Evolutionary conservation across 345 rosid genomes (phyloP).

Genomic region (Salix caprea): DNA sequence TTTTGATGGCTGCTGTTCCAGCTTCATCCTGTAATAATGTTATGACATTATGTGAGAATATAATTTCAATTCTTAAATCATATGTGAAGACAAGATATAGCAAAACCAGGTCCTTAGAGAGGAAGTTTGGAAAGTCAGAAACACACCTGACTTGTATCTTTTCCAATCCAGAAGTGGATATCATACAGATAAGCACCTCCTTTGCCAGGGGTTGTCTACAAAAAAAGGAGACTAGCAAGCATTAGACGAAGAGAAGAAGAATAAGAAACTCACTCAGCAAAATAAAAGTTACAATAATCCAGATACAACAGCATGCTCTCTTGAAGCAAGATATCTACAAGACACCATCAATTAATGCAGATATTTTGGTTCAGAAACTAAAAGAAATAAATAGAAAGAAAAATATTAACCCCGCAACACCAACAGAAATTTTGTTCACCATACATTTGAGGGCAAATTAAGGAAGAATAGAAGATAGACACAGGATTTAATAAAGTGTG

Average conservation of each 20-base stretch:
- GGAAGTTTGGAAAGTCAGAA: conserved; percentile 3
- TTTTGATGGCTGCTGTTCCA: conserved; percentile 95
- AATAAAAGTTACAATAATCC: background rate
- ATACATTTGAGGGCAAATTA: background rate
- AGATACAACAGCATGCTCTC: background rate
- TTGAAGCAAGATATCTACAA: background rate
- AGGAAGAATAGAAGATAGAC: background rate
- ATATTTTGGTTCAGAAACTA: background rate
- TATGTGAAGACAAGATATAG: conserved; percentile 7
- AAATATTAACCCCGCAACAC: background rate
- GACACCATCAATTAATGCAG: background rate
- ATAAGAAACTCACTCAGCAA: background rate
- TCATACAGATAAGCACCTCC: conserved; percentile 81
- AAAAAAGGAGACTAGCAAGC: conserved; percentile 10
- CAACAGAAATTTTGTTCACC: background rate
- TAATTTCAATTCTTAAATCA: conserved; percentile 2
- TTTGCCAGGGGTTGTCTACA: conserved; percentile 75
- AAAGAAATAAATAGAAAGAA: background rate
- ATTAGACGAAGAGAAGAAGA: conserved; percentile 3
- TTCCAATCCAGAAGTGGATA: conserved; percentile 98
- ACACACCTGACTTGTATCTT: conserved; percentile 90
- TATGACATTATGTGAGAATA: conserved; percentile 13
- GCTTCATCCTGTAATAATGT: conserved; percentile 75
- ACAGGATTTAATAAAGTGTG: background rate
- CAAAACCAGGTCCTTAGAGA: background rate